Conservation (phyloP, 148 eudicot genomes). For the Persicaria tinctoria region DNA sequence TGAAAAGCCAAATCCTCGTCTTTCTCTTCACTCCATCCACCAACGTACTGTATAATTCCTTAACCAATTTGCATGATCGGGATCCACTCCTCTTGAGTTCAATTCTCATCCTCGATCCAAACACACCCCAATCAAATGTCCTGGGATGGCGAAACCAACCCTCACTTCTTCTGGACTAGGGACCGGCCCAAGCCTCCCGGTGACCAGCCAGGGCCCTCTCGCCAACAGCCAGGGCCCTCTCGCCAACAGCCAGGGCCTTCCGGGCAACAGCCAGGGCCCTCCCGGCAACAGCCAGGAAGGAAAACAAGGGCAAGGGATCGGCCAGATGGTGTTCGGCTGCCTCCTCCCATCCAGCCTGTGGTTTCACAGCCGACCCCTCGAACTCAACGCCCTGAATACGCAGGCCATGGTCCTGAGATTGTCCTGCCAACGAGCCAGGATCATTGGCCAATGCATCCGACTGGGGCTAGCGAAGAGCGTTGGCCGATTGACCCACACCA, state of each 20-base stretch:
- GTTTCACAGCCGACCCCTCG: not conserved
- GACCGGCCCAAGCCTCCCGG: constrained; percentile 11
- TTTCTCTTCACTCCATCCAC: constrained; percentile 13
- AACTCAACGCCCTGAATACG: not conserved
- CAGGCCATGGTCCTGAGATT: not conserved
- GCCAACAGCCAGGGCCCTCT: not conserved
- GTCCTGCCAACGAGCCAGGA: not conserved
- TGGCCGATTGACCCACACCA: not conserved
- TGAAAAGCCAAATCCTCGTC: constrained; percentile 1
- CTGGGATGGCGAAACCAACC: constrained; percentile 26
- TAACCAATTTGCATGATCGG: not conserved
- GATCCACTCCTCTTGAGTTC: not conserved
- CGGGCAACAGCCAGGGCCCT: constrained; percentile 3
- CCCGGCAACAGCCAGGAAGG: not conserved
- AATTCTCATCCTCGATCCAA: not conserved
- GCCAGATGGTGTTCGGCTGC: not conserved
- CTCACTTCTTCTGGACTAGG: constrained; percentile 7
- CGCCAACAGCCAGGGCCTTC: not conserved
- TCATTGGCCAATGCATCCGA: not conserved
- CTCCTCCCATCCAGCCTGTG: not conserved
- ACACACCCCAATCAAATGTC: constrained; percentile 24
- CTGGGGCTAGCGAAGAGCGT: not conserved
- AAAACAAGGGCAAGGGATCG: not conserved
- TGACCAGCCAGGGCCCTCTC: constrained; percentile 11
- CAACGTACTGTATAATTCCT: not conserved